These are phyloP conservation scores for Auricularia cornea DNA, from an alignment of 768 basidiomycete genomes.

Conservation along the genomic window DNA sequence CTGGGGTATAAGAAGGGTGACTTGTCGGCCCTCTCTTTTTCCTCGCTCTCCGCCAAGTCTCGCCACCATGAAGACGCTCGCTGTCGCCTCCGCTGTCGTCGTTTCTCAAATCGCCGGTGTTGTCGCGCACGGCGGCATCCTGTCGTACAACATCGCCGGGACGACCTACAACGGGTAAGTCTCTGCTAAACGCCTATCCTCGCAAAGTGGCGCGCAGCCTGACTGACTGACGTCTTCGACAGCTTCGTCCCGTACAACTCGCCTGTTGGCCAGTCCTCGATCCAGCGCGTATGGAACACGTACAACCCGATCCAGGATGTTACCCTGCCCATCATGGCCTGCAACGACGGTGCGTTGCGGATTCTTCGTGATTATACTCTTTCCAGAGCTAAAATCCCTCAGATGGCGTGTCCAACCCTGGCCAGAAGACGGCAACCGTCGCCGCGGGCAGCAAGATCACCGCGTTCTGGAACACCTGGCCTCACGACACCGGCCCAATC, in stretches of 20 bases:
- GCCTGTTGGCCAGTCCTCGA: slow-evolving; percentile 10
- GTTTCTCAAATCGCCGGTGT: slow-evolving; percentile 2
- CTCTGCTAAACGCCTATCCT: neutral
- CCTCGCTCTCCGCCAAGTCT: neutral
- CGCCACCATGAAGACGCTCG: neutral
- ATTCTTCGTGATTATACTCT: neutral
- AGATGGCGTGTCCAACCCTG: neutral
- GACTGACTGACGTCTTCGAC: neutral
- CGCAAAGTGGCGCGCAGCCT: neutral
- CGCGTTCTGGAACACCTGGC: slow-evolving; percentile 4
- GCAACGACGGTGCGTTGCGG: slow-evolving; percentile 10
- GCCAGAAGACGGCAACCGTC: slow-evolving; percentile 9
- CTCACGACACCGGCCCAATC: slow-evolving; percentile 5
- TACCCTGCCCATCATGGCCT: slow-evolving; percentile 6
- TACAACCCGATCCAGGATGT: slow-evolving; percentile 11
- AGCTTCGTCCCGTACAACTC: slow-evolving; percentile 5
- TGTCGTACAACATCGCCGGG: slow-evolving; percentile 6
- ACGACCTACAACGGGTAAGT: slow-evolving; percentile 3
- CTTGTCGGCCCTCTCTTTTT: neutral
- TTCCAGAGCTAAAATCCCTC: too few relatives aligned
- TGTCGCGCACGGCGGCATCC: slow-evolving; percentile 11
- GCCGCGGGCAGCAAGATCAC: slow-evolving; percentile 9
- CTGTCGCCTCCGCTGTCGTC: neutral
- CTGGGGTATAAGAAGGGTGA: neutral
- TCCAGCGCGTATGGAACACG: slow-evolving; percentile 10